These are phyloP conservation scores for Centrapalus pauciflorus DNA, from an alignment of 129 eudicot species.

Conservation along the genomic window DNA sequence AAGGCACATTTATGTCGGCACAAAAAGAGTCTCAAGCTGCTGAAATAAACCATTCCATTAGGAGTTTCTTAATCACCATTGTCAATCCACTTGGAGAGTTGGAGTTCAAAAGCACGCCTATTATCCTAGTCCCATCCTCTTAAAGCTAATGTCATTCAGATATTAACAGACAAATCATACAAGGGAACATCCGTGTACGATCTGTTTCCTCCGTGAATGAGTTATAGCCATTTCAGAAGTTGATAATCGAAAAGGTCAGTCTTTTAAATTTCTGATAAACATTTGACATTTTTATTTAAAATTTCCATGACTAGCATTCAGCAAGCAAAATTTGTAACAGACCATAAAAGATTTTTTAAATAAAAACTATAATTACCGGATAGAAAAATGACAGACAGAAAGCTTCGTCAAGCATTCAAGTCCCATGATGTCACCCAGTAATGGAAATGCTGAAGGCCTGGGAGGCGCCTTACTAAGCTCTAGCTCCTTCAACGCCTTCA, in stretches of 20 bases:
- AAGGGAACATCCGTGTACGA: background rate
- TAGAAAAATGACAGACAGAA: constrained; percentile 81
- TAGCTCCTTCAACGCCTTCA: constrained; percentile 75
- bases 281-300: too few relatives aligned
- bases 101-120: background rate
- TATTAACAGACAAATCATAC: constrained; percentile 5
- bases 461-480: constrained; percentile 76
- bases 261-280: background rate
- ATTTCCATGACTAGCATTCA: background rate
- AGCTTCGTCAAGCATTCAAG: constrained; percentile 72
- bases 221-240: background rate
- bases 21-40: background rate
- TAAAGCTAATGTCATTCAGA: background rate
- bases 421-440: constrained; percentile 62
- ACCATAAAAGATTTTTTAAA: background rate
- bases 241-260: background rate
- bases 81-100: constrained; percentile 11
- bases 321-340: background rate
- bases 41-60: background rate
- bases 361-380: constrained; percentile 36
- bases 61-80: background rate
- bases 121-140: constrained; percentile 4
- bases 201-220: background rate
- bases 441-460: constrained; percentile 59
- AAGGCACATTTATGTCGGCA: background rate